phyloP scores from a whole-genome alignment of 73 alveolate genomes.

The Paramecium sexaurelia region DNA sequence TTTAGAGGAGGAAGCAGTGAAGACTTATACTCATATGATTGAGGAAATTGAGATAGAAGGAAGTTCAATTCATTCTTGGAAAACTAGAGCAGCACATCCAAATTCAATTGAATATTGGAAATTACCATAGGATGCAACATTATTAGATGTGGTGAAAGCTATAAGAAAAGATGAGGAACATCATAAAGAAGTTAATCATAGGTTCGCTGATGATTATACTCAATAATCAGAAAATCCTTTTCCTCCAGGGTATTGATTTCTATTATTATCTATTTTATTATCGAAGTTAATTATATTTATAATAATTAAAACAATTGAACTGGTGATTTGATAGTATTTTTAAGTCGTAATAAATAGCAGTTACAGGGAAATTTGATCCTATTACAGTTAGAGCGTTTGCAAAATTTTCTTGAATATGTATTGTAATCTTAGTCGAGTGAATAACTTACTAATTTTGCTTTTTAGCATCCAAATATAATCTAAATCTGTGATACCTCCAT shows the following conservation, averaged over 20 bases:
- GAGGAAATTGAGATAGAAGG: constrained; percentile 39
- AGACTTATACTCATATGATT: constrained; percentile 72
- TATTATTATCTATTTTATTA: neutral
- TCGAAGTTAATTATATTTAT: neutral
- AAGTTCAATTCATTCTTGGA: constrained; percentile 55
- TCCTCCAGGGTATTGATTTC: constrained; percentile 68
- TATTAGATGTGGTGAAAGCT: constrained; percentile 71
- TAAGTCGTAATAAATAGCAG: constrained; percentile 43
- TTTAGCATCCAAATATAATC: constrained; percentile 40
- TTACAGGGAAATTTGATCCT: neutral
- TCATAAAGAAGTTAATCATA: constrained; percentile 67
- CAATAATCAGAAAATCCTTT: constrained; percentile 52
- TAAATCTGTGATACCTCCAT: constrained; percentile 53
- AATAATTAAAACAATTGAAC: constrained; percentile 16
- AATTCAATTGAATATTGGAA: constrained; percentile 80
- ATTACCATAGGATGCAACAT: constrained; percentile 74
- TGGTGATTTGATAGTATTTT: neutral
- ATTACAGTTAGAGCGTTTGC: neutral
- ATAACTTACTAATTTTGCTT: constrained; percentile 21
- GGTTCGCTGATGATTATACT: constrained; percentile 66
- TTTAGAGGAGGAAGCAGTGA: constrained; percentile 86
- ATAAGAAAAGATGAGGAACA: constrained; percentile 69
- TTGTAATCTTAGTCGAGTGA: neutral
- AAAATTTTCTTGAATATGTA: neutral
- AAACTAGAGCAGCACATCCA: constrained; percentile 73